Percentiles rank a stretch among this genome's conserved stretches.
Conservation (phyloP, 78 protist species). For the Dictyostelium discoideum region DNA sequence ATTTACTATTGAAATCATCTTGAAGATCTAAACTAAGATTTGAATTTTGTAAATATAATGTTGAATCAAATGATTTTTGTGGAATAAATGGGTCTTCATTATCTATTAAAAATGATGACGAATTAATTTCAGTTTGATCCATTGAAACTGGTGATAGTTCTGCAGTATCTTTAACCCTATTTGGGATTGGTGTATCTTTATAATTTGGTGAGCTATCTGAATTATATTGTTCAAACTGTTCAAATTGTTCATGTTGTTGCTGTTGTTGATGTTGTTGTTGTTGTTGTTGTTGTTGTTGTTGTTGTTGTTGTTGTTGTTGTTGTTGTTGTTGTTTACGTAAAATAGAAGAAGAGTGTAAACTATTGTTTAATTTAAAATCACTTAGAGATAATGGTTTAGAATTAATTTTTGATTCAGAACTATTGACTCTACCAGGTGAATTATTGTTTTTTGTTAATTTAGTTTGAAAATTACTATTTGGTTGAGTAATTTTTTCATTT, state of each 20-base stretch:
- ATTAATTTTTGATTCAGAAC: background rate
- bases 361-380: background rate
- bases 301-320: background rate
- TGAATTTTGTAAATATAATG: background rate
- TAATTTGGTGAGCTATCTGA: background rate
- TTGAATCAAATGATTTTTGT: constrained; percentile 1
- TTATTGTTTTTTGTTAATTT: background rate
- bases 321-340: background rate
- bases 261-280: background rate
- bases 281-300: constrained; percentile 3
- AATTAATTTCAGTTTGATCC: background rate
- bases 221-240: background rate
- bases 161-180: background rate
- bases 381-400: background rate
- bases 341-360: background rate
- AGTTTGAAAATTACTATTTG: background rate
- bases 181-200: background rate
- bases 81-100: background rate
- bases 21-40: background rate
- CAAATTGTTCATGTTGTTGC: background rate
- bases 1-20: background rate
- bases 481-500: background rate
- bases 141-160: background rate
- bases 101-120: background rate
- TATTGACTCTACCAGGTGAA: background rate